Conservation (phyloP, 2,329 filamentous ascomycete genomes). For the Neurospora crassa region DNA sequence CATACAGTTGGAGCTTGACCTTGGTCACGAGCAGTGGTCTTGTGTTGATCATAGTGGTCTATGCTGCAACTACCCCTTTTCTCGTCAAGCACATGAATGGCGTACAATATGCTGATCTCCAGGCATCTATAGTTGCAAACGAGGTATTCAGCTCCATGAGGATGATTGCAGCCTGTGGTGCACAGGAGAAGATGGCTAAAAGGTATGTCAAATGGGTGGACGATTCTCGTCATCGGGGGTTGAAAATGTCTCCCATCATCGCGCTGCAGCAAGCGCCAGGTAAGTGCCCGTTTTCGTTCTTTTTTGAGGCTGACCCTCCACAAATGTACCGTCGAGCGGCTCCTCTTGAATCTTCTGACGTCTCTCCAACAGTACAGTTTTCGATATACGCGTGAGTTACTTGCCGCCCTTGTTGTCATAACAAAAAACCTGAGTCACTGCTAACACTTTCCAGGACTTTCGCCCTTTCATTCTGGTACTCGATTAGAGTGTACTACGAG, state of each 20-base stretch:
- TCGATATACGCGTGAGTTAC: constrained; percentile 25
- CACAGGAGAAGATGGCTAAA: constrained; percentile 42
- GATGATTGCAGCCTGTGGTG: constrained; percentile 54
- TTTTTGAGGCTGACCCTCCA: background rate
- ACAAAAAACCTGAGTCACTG: background rate
- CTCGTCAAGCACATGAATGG: constrained; percentile 41
- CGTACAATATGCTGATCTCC: constrained; percentile 40
- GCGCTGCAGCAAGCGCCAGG: constrained; percentile 22
- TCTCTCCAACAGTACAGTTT: constrained; percentile 19
- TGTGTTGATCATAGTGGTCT: constrained; percentile 41
- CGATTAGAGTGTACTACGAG: constrained; percentile 40
- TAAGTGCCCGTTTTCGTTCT: constrained; percentile 6
- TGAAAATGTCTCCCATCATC: constrained; percentile 21
- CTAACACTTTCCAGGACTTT: constrained; percentile 27
- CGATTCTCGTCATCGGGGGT: constrained; percentile 30
- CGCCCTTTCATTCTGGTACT: constrained; percentile 53
- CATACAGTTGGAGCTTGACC: constrained; percentile 47
- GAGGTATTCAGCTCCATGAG: constrained; percentile 49
- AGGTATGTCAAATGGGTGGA: constrained; percentile 46
- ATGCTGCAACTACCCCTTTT: constrained; percentile 42
- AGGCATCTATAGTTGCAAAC: constrained; percentile 48
- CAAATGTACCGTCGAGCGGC: background rate
- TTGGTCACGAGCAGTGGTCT: constrained; percentile 48
- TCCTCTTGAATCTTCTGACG: constrained; percentile 1
- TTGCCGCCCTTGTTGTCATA: background rate